Evolutionary conservation across 2,329 filamentous ascomycete species (phyloP), one percentile per base, ranked within the genome.

Genomic region (Rachicladosporium sp.): DNA sequence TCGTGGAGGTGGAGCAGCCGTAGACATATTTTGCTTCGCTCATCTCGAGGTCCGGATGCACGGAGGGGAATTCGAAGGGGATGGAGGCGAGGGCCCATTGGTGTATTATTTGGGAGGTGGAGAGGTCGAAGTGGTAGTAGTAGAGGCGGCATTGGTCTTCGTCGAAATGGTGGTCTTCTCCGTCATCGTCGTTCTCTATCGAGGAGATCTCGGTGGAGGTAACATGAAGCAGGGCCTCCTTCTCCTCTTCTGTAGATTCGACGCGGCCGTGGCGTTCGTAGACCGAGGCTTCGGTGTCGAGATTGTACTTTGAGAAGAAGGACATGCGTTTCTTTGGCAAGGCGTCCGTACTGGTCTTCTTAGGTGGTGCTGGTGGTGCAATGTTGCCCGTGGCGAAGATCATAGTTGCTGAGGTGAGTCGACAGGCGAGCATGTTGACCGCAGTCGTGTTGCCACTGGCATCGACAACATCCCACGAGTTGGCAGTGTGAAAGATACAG

Each of bases 401-500:
- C 2, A 82, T 56, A 0, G 74, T 73, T 0, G 76, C 74, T 3
- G 76, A 79, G 1, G 77, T 83, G 32, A 82, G 62, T 3, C 80
- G 72, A 46, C 80, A 83, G 2, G 71, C 74, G 1, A 84, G 63
- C 51, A 84, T 69, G 49, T 78, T 76, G 3, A 83, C 74, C 1
- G 66, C 61, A 10, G 50, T 51, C 0, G 64, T 50, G 42, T 61
- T 43, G 9, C 53, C 50, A 12, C 54, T 47, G 1, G 51, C 46
- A 1, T 56, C 45, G 4, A 70, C 67, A 6, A 48, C 44, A 38
- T 82, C 76, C 80, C 80, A 85, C 2, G 74, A 73, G 47, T 82
- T 83, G 1, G 77, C 80, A 0, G 78, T 81, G 50, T 84, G 80
- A 44, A 83, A 82, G 33, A 84, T 80, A 48, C 77, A 76, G 49